phyloP scores from a whole-genome alignment of 2,329 filamentous ascomycete species.

The Lasiodiplodia citricola region DNA sequence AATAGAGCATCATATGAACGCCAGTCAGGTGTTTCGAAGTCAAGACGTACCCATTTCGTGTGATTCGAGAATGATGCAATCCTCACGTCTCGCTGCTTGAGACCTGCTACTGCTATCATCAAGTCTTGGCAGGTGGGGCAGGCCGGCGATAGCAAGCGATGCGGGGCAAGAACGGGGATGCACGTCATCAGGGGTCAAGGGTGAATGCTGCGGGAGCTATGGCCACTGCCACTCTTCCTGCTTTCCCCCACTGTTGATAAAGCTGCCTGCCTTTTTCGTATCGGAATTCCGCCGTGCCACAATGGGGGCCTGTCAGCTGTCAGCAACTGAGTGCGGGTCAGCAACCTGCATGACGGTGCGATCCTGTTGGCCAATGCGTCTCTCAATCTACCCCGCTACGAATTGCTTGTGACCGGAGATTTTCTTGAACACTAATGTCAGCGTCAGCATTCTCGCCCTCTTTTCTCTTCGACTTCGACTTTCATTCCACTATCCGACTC shows the following conservation, averaged over 20 bases:
- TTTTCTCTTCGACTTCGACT: neutral
- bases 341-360: neutral
- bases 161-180: constrained; percentile 16
- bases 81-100: neutral
- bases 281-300: neutral
- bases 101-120: neutral
- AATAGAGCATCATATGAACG: neutral
- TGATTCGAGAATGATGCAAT: neutral
- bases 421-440: neutral
- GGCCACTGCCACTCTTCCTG: constrained; percentile 31
- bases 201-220: constrained; percentile 50
- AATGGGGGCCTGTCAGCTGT: neutral
- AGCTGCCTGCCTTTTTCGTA: neutral
- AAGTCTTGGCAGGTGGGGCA: constrained; percentile 2
- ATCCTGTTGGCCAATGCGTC: neutral
- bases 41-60: neutral
- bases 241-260: neutral
- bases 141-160: neutral
- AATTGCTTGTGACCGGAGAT: neutral
- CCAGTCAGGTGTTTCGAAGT: neutral
- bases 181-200: neutral
- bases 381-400: neutral
- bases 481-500: neutral
- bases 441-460: neutral
- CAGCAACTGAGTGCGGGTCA: neutral